These are phyloP conservation scores for Pyrrhoderma lamaoense DNA, from an alignment of 1,284 basidiomycete genomes.

Conservation along the genomic window DNA sequence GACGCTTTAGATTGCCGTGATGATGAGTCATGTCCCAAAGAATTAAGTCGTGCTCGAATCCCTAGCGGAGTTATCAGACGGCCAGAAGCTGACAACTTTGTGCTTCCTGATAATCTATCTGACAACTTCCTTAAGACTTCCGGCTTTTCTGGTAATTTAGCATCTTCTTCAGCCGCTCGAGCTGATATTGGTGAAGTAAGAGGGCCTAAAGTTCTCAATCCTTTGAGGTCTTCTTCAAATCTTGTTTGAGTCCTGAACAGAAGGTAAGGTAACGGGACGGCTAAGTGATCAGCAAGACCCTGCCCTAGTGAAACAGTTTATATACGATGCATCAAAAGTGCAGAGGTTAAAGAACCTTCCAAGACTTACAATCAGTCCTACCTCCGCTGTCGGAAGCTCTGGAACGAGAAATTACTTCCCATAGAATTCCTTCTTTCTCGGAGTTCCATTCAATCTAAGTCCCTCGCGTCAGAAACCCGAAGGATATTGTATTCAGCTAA, in stretches of 20 bases:
- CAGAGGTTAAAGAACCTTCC: not conserved
- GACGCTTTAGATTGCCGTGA: constrained; percentile 42
- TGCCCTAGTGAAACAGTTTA: constrained; percentile 49
- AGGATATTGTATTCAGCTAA: not conserved
- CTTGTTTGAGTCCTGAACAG: constrained; percentile 71
- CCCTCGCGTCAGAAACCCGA: constrained; percentile 16
- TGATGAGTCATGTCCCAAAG: constrained; percentile 45
- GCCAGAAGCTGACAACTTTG: constrained; percentile 30
- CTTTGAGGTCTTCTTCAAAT: constrained; percentile 74
- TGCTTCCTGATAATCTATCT: constrained; percentile 23
- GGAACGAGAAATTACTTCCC: constrained; percentile 75
- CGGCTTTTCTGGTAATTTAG: constrained; percentile 28
- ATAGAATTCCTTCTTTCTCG: constrained; percentile 74
- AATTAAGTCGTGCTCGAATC: constrained; percentile 62
- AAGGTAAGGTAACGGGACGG: constrained; percentile 73
- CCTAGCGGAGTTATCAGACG: constrained; percentile 44
- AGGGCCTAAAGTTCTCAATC: constrained; percentile 60
- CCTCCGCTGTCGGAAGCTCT: constrained; percentile 58
- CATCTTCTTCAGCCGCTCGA: constrained; percentile 30
- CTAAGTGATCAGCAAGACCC: constrained; percentile 65
- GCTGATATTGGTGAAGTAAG: constrained; percentile 36
- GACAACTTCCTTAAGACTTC: constrained; percentile 24
- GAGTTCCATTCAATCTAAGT: constrained; percentile 70
- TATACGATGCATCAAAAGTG: not conserved
- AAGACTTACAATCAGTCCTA: constrained; percentile 57